Evolutionary conservation across 139 green algal species (phyloP), one percentile per base, ranked within the genome.

Genomic region (Coccomyxa sp.): DNA sequence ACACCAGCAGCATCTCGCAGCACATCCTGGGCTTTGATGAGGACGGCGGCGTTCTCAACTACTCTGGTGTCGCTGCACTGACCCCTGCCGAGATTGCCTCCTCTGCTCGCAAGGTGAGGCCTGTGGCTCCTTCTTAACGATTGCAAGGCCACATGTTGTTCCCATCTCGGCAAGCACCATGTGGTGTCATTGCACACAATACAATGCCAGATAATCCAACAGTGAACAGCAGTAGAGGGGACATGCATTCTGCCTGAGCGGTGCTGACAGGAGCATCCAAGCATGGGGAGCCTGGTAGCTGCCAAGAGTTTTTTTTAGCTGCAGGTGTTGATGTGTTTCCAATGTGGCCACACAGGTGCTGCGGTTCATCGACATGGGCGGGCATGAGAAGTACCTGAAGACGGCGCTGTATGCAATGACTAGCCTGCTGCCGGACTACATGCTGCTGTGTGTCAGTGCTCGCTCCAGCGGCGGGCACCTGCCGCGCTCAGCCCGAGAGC

Each of bases 321-420:
- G 38, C 38, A 51, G 38, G 38, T 7, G 7, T 51, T 51, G 7
- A 51, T 7, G 38, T 51, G 38, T 51, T 7, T 51, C 7, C 38
- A 51, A 51, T 51, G 38, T 51, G 38, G 38, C 38, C 38, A 51
- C 38, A 59, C 87, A 90, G 32, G 82, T 94, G 82, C 79, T 97
- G 60, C 92, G 90, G 58, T 93, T 97, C 68, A 90, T 97, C 30
- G 95, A 98, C 85, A 87, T 97, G 75, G 93, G 93, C 13, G 94
- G 95, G n/a, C 92, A 95, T 76, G 86, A 93, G 85, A 87, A 89
- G 27, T 96, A 91, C 89, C 87, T 95, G 45, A 98, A 97, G 89
- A 97, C 95, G 0, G 87, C 91, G 18, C 85, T 97, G 81, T 95
- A 94, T 80, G 95, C 89, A 67, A 83, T 95, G 81, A 94, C 91